Base-by-base conservation (phyloP, 2,329 filamentous ascomycete genomes). In the Bipolaris cookei region DNA sequence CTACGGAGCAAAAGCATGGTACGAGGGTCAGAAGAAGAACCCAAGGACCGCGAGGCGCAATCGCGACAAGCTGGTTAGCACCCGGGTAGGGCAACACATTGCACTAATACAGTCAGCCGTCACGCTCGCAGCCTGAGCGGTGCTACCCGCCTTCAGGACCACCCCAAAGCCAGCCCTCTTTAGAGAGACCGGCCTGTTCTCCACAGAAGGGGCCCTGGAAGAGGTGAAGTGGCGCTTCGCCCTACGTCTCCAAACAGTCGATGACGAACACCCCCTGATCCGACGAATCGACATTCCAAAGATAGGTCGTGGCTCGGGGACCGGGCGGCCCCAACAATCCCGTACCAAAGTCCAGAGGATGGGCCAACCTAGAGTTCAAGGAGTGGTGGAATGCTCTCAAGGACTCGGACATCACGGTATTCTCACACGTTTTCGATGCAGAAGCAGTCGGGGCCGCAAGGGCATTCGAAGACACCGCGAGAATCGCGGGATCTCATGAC, bases 51-150 rank as follows among this genome's bases (percentile, higher is more conserved):
- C 13, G 3, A 38, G 35, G 35, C 13, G n/a, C 6, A n/a, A 38
- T n/a, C 13, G n/a, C 3, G 13, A 14, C n/a, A 38, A 16, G 13
- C n/a, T 16, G 6, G 35, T 38, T n/a, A 38, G 35, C 51, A 28
- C 53, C 50, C 16, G 10, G 18, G 16, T 59, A 6, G 30, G 56
- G 20, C 45, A 35, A 45, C 51, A 58, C 21, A 41, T 58, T 21
- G 18, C 18, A 4, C 30, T 35, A 16, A 49, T 54, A 1, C 37
- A 58, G n/a, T 14, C 39, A n/a, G 44, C 21, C 34, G 30, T 58
- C 6, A 32, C 28, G 6, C 44, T 48, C 32, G 46, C 51, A 1
- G 56, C 39, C 6, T 13, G 51, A 23, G 49, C 14, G 2, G 8
- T 51, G 4, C 54, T 57, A 6, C 54, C 37, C 32, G 49, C 14